These are phyloP conservation scores for Mitragyna speciosa DNA, from an alignment of 257 asterid species.

Conservation along the genomic window DNA sequence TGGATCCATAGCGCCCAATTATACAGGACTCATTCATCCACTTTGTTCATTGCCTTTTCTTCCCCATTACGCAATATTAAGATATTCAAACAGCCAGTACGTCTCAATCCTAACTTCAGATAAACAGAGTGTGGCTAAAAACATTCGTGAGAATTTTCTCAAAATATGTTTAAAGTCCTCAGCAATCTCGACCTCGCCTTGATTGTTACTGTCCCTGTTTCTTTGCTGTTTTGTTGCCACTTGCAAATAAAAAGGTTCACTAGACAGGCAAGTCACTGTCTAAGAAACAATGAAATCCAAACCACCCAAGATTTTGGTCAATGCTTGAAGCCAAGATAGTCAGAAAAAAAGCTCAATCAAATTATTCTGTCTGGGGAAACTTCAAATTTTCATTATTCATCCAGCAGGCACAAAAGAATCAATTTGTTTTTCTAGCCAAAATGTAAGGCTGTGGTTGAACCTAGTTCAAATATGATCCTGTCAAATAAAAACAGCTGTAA, in stretches of 20 bases:
- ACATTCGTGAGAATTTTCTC: background rate
- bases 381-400: background rate
- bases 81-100: background rate
- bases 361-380: background rate
- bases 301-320: background rate
- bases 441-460: background rate
- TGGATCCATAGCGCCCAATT: background rate
- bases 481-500: too few relatives aligned
- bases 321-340: background rate
- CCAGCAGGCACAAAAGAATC: background rate
- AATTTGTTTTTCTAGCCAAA: background rate
- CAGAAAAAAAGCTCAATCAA: background rate
- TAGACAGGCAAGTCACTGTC: background rate
- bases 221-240: background rate
- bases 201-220: background rate
- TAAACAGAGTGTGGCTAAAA: background rate
- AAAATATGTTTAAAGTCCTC: background rate
- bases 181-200: background rate
- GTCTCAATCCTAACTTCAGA: background rate
- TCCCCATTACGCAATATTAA: background rate
- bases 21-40: background rate
- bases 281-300: background rate
- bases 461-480: background rate
- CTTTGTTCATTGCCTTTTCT: background rate
- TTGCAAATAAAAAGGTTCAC: background rate